A percentile compares a stretch with the other conserved stretches of the same genome.
Conservation (phyloP, 257 asterid genomes). For the Solanum clarkiae region DNA sequence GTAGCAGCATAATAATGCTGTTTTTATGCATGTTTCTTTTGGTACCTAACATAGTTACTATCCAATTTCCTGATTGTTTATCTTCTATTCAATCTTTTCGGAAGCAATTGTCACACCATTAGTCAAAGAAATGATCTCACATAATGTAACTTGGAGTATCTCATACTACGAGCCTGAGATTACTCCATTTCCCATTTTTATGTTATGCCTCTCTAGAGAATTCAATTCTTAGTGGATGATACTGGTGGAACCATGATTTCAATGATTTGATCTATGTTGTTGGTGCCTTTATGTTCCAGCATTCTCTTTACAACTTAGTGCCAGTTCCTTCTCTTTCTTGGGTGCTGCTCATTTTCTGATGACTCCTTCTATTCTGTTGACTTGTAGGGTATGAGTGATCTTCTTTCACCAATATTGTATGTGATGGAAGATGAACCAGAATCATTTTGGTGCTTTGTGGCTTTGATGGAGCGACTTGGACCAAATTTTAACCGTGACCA, state of each 20-base stretch:
- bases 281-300: neutral
- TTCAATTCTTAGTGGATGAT: neutral
- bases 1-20: neutral
- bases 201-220: neutral
- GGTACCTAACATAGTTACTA: neutral
- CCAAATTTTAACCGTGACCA: conserved; percentile 98
- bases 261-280: neutral
- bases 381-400: conserved; percentile 98
- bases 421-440: conserved; percentile 85
- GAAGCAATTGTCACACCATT: neutral
- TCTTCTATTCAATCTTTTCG: neutral
- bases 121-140: neutral
- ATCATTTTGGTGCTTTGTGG: conserved; percentile 95
- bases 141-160: neutral
- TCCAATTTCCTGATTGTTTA: neutral
- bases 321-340: neutral
- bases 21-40: neutral
- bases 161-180: neutral
- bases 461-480: conserved; percentile 91
- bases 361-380: neutral
- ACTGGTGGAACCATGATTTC: neutral
- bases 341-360: neutral
- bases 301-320: neutral
- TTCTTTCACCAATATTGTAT: conserved; percentile 81
- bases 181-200: neutral